Percentiles rank a stretch among this genome's conserved stretches.
Evolutionary conservation across 2,329 filamentous ascomycete species (phyloP).

Genomic region (Fusarium armeniacum): DNA sequence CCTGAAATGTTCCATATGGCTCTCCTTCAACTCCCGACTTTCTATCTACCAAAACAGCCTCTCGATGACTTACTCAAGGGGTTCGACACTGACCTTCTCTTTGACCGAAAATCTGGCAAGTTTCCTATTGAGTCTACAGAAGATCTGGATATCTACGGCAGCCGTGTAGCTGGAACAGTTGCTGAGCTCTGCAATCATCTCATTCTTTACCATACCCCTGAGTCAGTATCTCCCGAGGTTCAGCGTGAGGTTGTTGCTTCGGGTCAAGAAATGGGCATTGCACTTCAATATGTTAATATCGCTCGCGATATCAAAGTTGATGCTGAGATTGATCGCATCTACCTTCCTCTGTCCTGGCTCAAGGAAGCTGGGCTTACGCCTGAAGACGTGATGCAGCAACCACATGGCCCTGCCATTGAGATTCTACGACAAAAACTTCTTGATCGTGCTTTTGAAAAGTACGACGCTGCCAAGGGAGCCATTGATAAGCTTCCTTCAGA

Average conservation of each 20-base stretch:
- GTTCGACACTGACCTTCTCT: constrained; percentile 76
- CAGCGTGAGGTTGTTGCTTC: constrained; percentile 62
- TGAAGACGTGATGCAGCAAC: constrained; percentile 66
- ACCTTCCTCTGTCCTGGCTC: constrained; percentile 76
- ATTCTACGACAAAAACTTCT: constrained; percentile 68
- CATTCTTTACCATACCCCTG: constrained; percentile 70
- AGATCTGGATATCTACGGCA: constrained; percentile 73
- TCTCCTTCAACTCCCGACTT: constrained; percentile 70
- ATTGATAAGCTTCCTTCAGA: constrained; percentile 73
- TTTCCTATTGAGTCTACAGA: constrained; percentile 71
- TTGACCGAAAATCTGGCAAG: constrained; percentile 52
- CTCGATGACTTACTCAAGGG: constrained; percentile 75
- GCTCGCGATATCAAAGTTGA: constrained; percentile 79
- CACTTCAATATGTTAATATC: constrained; percentile 84
- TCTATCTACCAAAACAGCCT: constrained; percentile 69
- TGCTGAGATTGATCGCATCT: constrained; percentile 74
- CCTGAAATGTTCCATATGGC: constrained; percentile 66
- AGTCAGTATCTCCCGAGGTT: constrained; percentile 5
- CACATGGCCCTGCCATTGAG: constrained; percentile 57
- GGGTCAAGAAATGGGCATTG: constrained; percentile 77
- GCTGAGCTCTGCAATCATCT: constrained; percentile 77
- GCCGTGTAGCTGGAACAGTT: constrained; percentile 79
- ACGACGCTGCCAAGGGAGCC: constrained; percentile 65
- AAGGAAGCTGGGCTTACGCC: constrained; percentile 68
- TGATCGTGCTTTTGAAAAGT: constrained; percentile 71